A percentile compares a stretch with the other conserved stretches of the same genome.
Conservation (phyloP, 2,329 filamentous ascomycete genomes). For the Trichoderma citrinoviride region DNA sequence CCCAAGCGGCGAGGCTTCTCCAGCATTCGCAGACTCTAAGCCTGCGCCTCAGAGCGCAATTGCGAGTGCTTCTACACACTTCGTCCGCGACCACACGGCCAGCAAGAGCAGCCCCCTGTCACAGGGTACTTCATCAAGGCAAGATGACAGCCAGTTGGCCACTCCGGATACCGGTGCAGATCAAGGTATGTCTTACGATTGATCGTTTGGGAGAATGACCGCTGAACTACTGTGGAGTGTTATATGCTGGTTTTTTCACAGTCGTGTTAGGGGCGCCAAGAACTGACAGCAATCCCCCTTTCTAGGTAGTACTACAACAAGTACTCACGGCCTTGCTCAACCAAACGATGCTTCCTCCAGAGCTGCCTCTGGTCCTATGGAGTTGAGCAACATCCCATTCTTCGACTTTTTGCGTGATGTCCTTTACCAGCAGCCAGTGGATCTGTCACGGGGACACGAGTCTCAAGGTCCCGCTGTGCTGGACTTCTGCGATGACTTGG, state of each 20-base stretch:
- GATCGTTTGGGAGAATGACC: neutral
- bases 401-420: slow-evolving; percentile 52
- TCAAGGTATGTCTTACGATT: slow-evolving; percentile 27
- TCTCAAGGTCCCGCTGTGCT: slow-evolving; percentile 45
- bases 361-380: slow-evolving; percentile 23
- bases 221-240: neutral
- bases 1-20: neutral
- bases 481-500: slow-evolving; percentile 50
- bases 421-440: slow-evolving; percentile 46
- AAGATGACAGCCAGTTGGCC: slow-evolving; percentile 37
- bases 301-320: slow-evolving; percentile 15
- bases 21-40: slow-evolving; percentile 23
- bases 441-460: slow-evolving; percentile 38
- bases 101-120: slow-evolving; percentile 31
- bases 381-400: slow-evolving; percentile 43
- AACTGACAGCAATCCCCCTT: neutral
- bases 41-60: slow-evolving; percentile 26
- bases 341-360: slow-evolving; percentile 11
- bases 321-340: slow-evolving; percentile 12
- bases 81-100: slow-evolving; percentile 24
- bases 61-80: slow-evolving; percentile 23
- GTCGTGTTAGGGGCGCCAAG: neutral
- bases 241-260: neutral
- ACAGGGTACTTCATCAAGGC: slow-evolving; percentile 27
- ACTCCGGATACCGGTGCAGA: slow-evolving; percentile 37